These are phyloP conservation scores for Blastobotrys indianensis DNA, from an alignment of 1,139 yeast genomes.

Conservation along the genomic window DNA sequence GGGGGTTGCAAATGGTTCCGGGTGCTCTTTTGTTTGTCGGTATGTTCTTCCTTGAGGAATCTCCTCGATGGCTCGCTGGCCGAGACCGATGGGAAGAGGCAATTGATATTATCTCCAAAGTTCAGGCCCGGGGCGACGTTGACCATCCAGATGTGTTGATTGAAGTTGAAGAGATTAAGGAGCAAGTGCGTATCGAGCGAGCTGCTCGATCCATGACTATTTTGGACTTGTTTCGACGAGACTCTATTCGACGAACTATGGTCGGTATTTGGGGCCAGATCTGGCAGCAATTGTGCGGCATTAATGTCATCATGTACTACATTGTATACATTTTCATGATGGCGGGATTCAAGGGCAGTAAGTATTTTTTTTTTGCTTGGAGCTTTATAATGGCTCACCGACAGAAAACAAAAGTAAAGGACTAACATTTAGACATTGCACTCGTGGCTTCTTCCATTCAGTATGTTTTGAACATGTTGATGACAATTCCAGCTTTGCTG, in stretches of 20 bases:
- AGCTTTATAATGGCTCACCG: too few species aligned
- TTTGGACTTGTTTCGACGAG: constrained; percentile 44
- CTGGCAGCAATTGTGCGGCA: constrained; percentile 69
- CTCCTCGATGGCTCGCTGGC: constrained; percentile 69
- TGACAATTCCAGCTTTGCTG: constrained; percentile 40
- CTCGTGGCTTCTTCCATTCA: constrained; percentile 54
- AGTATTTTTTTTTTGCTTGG: too few species aligned
- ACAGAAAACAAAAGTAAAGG: too few species aligned
- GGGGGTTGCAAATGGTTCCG: constrained; percentile 64
- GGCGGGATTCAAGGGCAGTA: constrained; percentile 35
- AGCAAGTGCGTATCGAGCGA: constrained; percentile 32
- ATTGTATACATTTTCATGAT: constrained; percentile 36
- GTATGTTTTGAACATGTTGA: constrained; percentile 42
- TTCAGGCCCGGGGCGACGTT: constrained; percentile 49
- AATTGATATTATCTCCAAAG: constrained; percentile 43
- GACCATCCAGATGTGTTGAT: constrained; percentile 49
- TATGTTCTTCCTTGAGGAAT: constrained; percentile 55
- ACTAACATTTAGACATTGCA: too few species aligned
- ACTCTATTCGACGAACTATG: constrained; percentile 46
- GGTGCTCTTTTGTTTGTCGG: constrained; percentile 48
- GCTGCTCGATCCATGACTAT: constrained; percentile 30
- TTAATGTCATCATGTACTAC: constrained; percentile 56
- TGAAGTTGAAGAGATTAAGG: constrained; percentile 56
- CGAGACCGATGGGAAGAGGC: constrained; percentile 64
- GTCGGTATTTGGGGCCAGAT: constrained; percentile 57